Conservation (phyloP, 768 basidiomycete genomes). For the Phlebiopsis flavidoalba region DNA sequence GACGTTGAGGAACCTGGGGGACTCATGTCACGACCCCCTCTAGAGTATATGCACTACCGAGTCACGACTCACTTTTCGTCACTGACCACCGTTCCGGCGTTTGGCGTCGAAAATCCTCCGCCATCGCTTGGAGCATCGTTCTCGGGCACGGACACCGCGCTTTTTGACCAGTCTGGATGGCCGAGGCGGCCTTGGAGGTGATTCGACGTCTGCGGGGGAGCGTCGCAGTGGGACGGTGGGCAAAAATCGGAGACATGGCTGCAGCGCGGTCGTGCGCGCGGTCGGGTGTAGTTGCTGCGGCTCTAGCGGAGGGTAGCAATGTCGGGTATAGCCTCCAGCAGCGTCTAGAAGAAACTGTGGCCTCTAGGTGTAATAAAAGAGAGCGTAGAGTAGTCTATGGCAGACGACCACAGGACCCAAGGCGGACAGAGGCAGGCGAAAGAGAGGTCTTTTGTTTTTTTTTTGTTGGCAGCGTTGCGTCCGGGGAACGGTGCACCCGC, state of each 20-base stretch:
- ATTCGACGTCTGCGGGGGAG: slow-evolving; percentile 30
- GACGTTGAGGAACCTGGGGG: slow-evolving; percentile 72
- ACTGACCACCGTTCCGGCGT: slow-evolving; percentile 65
- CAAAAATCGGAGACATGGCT: slow-evolving; percentile 26
- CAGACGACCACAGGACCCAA: neutral
- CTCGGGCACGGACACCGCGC: slow-evolving; percentile 67
- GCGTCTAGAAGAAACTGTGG: slow-evolving; percentile 11
- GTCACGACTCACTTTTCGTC: slow-evolving; percentile 68
- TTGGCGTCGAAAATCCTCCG: slow-evolving; percentile 79
- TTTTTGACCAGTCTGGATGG: slow-evolving; percentile 63
- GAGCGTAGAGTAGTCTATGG: slow-evolving; percentile 22
- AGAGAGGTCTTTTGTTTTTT: slow-evolving; percentile 10
- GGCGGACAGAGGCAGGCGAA: neutral
- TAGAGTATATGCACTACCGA: no score
- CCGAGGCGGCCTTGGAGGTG: slow-evolving; percentile 37
- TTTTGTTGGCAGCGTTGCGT: slow-evolving; percentile 17
- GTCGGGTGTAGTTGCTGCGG: slow-evolving; percentile 2
- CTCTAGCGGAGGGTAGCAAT: slow-evolving; percentile 1
- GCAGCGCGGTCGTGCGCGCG: slow-evolving; percentile 2
- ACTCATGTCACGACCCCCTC: neutral
- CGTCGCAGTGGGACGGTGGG: slow-evolving; percentile 55
- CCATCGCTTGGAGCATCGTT: slow-evolving; percentile 87
- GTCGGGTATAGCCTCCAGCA: slow-evolving; percentile 13
- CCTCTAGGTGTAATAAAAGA: slow-evolving; percentile 18
- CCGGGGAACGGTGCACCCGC: slow-evolving; percentile 1